These are phyloP conservation scores for Verticillium zaregamsianum DNA, from an alignment of 2,329 filamentous ascomycete genomes.

Conservation along the genomic window DNA sequence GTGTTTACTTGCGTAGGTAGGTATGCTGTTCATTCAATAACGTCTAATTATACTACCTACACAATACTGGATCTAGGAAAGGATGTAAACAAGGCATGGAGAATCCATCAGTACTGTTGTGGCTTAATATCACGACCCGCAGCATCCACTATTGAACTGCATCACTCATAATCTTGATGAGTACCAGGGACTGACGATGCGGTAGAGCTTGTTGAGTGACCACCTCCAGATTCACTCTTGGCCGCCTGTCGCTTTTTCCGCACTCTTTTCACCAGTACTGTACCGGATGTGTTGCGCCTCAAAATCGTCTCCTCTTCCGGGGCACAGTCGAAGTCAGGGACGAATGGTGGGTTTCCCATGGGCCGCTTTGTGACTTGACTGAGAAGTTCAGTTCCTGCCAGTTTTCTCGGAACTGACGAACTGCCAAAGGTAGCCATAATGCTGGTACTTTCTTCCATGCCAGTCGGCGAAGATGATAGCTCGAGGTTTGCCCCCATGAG, in stretches of 20 bases:
- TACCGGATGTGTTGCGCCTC: constrained; percentile 1
- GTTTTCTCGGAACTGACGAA: background rate
- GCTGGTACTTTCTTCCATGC: background rate
- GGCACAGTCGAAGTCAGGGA: background rate
- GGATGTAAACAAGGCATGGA: background rate
- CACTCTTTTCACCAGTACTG: background rate
- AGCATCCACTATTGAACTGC: background rate
- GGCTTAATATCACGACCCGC: no score
- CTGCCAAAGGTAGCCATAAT: no score
- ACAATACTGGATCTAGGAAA: background rate
- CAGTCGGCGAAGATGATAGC: background rate
- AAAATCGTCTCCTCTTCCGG: background rate
- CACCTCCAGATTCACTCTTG: background rate
- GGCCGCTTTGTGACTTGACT: background rate
- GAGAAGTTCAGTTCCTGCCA: background rate
- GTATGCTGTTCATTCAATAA: no score
- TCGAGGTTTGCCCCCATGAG: background rate
- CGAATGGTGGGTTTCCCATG: background rate
- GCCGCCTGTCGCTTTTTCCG: background rate
- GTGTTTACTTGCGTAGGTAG: no score
- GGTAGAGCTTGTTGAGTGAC: background rate
- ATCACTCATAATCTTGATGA: background rate
- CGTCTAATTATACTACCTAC: background rate
- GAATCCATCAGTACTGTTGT: no score
- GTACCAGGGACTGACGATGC: background rate